Evolutionary conservation across 495 filamentous ascomycete genomes (phyloP).

Genomic region (Cairneyella variabilis): DNA sequence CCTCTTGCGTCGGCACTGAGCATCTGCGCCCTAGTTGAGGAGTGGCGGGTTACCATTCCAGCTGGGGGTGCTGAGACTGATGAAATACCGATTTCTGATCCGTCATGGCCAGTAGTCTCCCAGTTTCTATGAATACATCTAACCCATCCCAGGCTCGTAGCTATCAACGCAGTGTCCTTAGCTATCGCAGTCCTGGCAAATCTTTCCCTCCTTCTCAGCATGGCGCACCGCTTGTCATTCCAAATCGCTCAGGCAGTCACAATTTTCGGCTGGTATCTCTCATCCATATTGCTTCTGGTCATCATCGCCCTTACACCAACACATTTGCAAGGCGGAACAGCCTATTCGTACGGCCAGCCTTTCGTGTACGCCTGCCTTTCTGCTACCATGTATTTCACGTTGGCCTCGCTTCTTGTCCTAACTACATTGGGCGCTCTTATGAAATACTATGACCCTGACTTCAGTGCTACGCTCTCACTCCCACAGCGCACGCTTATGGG

Average conservation of each 20-base stretch:
- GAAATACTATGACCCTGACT: neutral
- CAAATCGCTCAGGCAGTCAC: neutral
- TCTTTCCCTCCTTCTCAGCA: neutral
- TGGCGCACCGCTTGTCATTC: neutral
- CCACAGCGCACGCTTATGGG: neutral
- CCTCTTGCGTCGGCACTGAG: neutral
- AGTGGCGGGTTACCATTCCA: neutral
- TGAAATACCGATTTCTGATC: neutral
- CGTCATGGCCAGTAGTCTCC: neutral
- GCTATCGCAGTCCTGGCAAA: neutral
- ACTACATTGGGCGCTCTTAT: neutral
- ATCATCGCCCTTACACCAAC: neutral
- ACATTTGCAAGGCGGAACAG: no score
- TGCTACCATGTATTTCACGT: neutral
- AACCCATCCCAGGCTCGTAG: neutral
- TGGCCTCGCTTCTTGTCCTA: neutral
- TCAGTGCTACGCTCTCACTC: neutral
- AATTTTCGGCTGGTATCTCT: neutral
- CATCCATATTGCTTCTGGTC: neutral
- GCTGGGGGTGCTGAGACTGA: neutral
- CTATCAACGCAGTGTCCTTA: neutral
- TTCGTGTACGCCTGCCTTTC: neutral
- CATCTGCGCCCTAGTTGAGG: neutral
- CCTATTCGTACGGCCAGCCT: no score
- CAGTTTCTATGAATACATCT: neutral